Percentiles rank a stretch among this genome's conserved stretches.
These are phyloP conservation scores for Cytidiella melzeri DNA, from an alignment of 768 basidiomycete species.

Conservation along the genomic window DNA sequence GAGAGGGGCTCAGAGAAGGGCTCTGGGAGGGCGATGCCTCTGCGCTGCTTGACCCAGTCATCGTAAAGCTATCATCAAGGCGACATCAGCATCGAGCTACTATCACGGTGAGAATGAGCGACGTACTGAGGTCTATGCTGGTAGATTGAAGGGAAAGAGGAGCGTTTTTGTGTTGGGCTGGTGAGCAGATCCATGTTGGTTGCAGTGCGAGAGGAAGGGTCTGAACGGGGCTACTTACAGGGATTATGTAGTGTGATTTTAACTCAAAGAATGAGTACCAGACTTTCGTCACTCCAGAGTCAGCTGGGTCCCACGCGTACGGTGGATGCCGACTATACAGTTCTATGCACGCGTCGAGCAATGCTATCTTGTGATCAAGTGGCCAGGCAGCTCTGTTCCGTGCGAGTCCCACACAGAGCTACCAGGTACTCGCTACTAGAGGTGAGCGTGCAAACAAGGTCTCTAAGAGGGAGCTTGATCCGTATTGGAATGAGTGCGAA, in stretches of 20 bases:
- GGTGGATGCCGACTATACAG: not conserved
- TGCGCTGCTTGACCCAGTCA: not conserved
- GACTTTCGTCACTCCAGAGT: too few relatives aligned
- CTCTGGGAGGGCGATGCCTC: slow-evolving; percentile 13
- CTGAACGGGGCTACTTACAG: too few relatives aligned
- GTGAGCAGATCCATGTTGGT: not conserved
- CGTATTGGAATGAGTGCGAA: too few relatives aligned
- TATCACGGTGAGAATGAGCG: not conserved
- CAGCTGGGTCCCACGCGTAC: not conserved
- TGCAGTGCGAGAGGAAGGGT: not conserved
- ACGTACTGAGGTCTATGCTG: not conserved
- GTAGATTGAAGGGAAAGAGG: not conserved
- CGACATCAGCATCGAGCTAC: not conserved
- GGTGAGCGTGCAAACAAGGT: too few relatives aligned
- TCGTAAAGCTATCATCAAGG: not conserved
- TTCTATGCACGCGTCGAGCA: not conserved
- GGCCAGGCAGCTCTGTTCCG: too few relatives aligned
- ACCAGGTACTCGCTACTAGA: too few relatives aligned
- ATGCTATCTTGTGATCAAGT: not conserved
- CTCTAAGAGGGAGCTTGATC: too few relatives aligned
- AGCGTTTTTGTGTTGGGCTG: not conserved
- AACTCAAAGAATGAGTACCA: too few relatives aligned
- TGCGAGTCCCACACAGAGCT: too few relatives aligned
- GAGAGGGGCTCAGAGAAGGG: slow-evolving; percentile 17
- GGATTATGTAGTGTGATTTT: too few relatives aligned